Percentiles rank a stretch among this genome's conserved stretches.
Conservation (phyloP, 2,329 filamentous ascomycete genomes). For the Cladophialophora immunda region DNA sequence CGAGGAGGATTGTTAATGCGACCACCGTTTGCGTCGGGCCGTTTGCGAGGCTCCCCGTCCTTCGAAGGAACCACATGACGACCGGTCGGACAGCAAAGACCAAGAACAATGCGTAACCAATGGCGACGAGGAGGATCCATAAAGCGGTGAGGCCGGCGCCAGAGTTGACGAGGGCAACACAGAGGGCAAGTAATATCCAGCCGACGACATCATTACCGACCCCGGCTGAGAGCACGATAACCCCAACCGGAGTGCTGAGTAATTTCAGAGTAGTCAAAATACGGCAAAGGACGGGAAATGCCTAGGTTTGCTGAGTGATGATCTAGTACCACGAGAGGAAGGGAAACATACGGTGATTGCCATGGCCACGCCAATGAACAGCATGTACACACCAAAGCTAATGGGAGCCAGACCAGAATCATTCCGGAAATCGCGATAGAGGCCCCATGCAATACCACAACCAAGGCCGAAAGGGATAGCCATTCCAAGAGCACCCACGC, state of each 20-base stretch:
- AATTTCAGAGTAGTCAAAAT: slow-evolving; percentile 92
- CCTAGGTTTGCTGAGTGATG: slow-evolving; percentile 49
- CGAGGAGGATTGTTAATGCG: slow-evolving; percentile 80
- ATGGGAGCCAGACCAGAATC: slow-evolving; percentile 66
- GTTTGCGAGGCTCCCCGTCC: slow-evolving; percentile 81
- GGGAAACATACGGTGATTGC: slow-evolving; percentile 76
- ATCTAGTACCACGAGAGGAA: neutral
- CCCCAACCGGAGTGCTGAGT: slow-evolving; percentile 80
- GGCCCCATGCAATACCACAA: slow-evolving; percentile 78
- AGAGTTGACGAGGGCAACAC: slow-evolving; percentile 91
- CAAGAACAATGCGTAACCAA: slow-evolving; percentile 80
- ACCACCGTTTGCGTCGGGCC: slow-evolving; percentile 88
- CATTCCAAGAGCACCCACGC: slow-evolving; percentile 82
- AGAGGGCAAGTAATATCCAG: slow-evolving; percentile 92
- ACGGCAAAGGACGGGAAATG: slow-evolving; percentile 89
- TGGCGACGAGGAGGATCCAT: slow-evolving; percentile 79
- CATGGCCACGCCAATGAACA: slow-evolving; percentile 92
- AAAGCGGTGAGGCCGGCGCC: slow-evolving; percentile 81
- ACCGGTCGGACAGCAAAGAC: slow-evolving; percentile 75
- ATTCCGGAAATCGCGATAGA: slow-evolving; percentile 76
- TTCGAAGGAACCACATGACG: slow-evolving; percentile 77
- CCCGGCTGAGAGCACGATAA: slow-evolving; percentile 88
- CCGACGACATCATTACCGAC: slow-evolving; percentile 92
- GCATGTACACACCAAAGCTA: slow-evolving; percentile 68
- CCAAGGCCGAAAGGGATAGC: slow-evolving; percentile 83